These are phyloP conservation scores for Trypanosoma mega DNA, from an alignment of 208 protist genomes.

Conservation along the genomic window DNA sequence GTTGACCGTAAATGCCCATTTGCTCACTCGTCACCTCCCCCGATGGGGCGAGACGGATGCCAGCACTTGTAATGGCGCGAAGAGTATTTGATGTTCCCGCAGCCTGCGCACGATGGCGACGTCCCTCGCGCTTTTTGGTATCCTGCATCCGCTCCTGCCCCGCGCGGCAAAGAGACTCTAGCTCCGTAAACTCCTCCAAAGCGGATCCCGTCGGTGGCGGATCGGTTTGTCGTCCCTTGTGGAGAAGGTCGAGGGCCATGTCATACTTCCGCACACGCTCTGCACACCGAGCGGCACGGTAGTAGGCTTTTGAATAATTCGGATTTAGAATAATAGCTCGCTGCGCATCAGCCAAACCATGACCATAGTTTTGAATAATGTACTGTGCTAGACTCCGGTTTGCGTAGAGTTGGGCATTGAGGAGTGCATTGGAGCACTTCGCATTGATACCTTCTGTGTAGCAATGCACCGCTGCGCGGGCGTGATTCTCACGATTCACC, in stretches of 20 bases:
- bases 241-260: constrained; percentile 59
- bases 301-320: constrained; percentile 85
- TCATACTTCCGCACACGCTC: constrained; percentile 75
- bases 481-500: constrained; percentile 75
- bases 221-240: constrained; percentile 35
- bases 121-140: constrained; percentile 40
- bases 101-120: constrained; percentile 36
- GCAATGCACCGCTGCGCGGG: constrained; percentile 70
- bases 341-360: constrained; percentile 83
- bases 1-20: constrained; percentile 79
- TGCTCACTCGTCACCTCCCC: constrained; percentile 83
- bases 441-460: constrained; percentile 87
- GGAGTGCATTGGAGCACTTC: constrained; percentile 65
- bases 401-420: constrained; percentile 74
- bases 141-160: constrained; percentile 21
- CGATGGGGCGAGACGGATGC: constrained; percentile 50
- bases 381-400: constrained; percentile 85
- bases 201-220: constrained; percentile 31
- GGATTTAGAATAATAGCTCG: constrained; percentile 76
- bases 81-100: constrained; percentile 63
- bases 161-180: constrained; percentile 37
- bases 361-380: constrained; percentile 88
- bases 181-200: constrained; percentile 58
- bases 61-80: constrained; percentile 58
- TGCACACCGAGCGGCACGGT: constrained; percentile 75